Conservation (phyloP, 164 flowering plant species). For the Magnolia changhungtana region DNA sequence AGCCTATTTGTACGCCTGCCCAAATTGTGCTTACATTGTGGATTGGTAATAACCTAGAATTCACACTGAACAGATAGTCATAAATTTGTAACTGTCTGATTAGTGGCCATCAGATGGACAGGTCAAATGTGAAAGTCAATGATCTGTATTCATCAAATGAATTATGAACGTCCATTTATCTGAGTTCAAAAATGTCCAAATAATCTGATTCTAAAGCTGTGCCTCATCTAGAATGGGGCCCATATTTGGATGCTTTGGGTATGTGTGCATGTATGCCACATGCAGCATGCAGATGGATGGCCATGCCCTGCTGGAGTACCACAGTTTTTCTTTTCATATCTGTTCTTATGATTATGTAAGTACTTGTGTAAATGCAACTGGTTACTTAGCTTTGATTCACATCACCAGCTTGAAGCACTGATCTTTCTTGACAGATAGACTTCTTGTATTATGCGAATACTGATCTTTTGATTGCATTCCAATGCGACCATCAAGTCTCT, state of each 20-base stretch:
- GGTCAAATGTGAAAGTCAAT: neutral
- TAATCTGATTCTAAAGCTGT: neutral
- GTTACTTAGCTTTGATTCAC: neutral
- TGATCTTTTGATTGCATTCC: constrained; percentile 74
- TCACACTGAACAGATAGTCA: too few relatives aligned
- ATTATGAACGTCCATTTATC: neutral
- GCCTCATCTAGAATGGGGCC: neutral
- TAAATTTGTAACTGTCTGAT: too few relatives aligned
- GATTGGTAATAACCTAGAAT: too few relatives aligned
- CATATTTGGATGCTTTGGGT: neutral
- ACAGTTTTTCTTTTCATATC: neutral
- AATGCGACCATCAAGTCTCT: constrained; percentile 60
- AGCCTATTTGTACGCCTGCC: too few relatives aligned
- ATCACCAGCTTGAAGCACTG: neutral
- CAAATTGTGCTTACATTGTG: too few relatives aligned
- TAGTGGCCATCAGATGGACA: too few relatives aligned
- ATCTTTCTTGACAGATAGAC: constrained; percentile 63
- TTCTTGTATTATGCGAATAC: constrained; percentile 78
- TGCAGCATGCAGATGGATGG: neutral
- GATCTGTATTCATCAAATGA: neutral
- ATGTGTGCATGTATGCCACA: neutral
- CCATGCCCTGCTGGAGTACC: neutral
- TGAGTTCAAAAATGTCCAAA: neutral
- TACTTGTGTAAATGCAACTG: neutral
- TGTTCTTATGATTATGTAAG: neutral